Evolutionary conservation across 1,139 yeast genomes (phyloP).

Genomic region (Diutina neorugosa): DNA sequence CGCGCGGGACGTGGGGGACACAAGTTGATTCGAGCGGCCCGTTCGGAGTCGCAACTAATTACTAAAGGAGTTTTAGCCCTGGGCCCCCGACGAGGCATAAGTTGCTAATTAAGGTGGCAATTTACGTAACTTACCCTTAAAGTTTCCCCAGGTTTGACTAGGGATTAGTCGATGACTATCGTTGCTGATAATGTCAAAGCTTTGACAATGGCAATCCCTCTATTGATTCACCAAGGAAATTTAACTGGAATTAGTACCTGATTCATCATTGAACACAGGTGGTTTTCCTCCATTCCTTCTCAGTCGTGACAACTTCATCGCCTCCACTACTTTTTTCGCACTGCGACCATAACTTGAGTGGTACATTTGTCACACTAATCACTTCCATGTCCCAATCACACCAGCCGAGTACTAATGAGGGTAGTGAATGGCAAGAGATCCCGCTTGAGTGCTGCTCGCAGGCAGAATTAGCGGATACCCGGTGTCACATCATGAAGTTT

Average conservation of each 20-base stretch:
- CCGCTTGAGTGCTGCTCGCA: conserved; percentile 62
- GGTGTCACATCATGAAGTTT: conserved; percentile 75
- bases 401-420: background rate
- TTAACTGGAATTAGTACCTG: too few species aligned
- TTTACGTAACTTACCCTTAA: background rate
- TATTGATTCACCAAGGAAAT: too few species aligned
- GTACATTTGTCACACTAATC: background rate
- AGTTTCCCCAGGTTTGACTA: too few species aligned
- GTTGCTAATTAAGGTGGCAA: background rate
- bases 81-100: background rate
- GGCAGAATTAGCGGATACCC: conserved; percentile 60
- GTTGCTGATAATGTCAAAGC: too few species aligned
- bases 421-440: conserved; percentile 15
- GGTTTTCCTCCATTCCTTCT: background rate
- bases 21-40: background rate
- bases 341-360: background rate
- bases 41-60: background rate
- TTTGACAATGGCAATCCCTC: too few species aligned
- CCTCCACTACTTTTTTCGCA: background rate
- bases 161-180: too few species aligned
- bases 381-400: background rate
- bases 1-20: background rate
- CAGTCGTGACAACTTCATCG: background rate
- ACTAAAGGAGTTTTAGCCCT: background rate
- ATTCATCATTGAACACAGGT: too few species aligned